phyloP scores from a whole-genome alignment of 2,329 filamentous ascomycete genomes.

The Neopestalotiopsis sp. region DNA sequence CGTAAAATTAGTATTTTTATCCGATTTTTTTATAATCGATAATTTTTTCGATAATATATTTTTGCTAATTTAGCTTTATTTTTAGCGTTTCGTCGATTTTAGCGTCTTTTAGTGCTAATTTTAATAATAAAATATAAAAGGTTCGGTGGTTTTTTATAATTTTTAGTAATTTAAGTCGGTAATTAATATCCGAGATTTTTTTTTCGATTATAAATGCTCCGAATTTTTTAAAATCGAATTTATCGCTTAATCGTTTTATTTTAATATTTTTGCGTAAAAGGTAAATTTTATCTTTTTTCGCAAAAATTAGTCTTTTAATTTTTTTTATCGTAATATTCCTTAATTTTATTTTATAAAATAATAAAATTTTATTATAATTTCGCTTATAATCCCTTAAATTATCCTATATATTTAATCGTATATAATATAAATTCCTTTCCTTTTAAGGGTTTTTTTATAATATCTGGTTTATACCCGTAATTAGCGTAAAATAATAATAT shows the following conservation, averaged over 20 bases:
- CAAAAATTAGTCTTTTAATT: constrained; percentile 20
- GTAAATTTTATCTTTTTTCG: constrained; percentile 5
- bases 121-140: too few species aligned
- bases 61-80: too few species aligned
- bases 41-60: too few species aligned
- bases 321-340: not conserved
- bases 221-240: not conserved
- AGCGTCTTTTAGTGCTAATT: too few species aligned
- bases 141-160: too few species aligned
- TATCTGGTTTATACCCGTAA: not conserved
- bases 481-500: constrained; percentile 13
- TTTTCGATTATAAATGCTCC: not conserved
- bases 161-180: not conserved
- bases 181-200: not conserved
- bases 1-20: too few species aligned
- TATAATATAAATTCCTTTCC: constrained; percentile 22
- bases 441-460: constrained; percentile 19
- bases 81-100: too few species aligned
- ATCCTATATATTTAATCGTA: constrained; percentile 12
- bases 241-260: too few species aligned
- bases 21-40: too few species aligned
- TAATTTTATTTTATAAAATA: not conserved
- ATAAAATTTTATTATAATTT: constrained; percentile 15
- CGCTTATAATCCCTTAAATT: constrained; percentile 20
- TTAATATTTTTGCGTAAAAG: too few species aligned